Evolutionary conservation across 345 rosid species (phyloP).

Genomic region (Eucalyptus sideroxylon): DNA sequence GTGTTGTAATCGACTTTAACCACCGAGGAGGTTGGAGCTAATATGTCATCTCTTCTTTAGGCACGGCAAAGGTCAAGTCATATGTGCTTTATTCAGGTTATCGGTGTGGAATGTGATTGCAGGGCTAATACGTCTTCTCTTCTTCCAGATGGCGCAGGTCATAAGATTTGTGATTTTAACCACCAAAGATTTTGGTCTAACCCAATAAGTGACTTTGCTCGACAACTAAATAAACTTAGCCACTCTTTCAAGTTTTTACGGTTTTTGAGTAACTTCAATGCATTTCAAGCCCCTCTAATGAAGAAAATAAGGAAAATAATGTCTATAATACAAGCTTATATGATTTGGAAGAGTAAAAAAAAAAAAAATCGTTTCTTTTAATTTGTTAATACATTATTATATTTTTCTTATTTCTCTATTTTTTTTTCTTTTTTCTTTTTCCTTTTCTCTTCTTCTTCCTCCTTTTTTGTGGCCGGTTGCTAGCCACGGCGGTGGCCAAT

Average conservation of each 20-base stretch:
- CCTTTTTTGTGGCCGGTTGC: too few species aligned
- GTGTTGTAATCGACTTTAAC: background rate
- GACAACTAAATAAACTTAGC: background rate
- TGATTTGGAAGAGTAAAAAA: background rate
- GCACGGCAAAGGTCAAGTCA: background rate
- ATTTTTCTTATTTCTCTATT: too few species aligned
- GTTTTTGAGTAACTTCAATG: background rate
- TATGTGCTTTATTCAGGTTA: background rate
- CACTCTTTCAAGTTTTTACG: background rate
- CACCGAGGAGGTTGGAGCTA: background rate
- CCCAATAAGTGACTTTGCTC: background rate
- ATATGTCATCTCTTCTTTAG: background rate
- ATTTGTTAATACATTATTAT: too few species aligned
- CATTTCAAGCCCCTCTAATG: background rate
- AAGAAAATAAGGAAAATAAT: background rate
- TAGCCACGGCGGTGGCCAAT: rapidly evolving
- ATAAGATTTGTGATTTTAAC: background rate
- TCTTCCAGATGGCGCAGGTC: rapidly evolving
- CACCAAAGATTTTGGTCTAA: background rate
- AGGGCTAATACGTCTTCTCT: background rate
- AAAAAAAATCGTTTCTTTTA: too few species aligned
- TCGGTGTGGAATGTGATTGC: rapidly evolving
- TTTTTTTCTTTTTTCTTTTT: too few species aligned
- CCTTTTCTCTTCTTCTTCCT: too few species aligned
- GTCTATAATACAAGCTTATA: background rate